Evolutionary conservation across 2,329 filamentous ascomycete species (phyloP).

Genomic region (Pseudocercospora vitis): DNA sequence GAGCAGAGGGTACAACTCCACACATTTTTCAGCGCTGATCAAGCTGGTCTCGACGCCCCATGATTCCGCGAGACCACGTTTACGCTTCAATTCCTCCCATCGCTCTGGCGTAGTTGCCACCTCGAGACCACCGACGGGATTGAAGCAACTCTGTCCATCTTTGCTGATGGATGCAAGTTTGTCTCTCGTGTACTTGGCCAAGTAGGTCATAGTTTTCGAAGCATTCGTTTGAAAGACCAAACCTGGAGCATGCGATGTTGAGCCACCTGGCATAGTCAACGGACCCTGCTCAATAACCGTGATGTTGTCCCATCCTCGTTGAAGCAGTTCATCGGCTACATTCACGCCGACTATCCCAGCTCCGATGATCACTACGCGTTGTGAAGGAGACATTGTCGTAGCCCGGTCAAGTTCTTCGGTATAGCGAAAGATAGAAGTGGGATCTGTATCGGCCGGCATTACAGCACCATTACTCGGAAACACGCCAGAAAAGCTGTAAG

Average conservation of each 20-base stretch:
- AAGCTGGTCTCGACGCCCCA: conserved; percentile 61
- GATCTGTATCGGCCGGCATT: neutral
- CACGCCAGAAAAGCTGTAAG: too few species aligned
- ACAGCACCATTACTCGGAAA: neutral
- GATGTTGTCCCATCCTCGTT: conserved; percentile 62
- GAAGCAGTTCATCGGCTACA: conserved; percentile 63
- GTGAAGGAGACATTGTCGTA: conserved; percentile 36
- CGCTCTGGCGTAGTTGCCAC: conserved; percentile 61
- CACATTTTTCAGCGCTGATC: conserved; percentile 54
- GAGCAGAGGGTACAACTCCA: conserved; percentile 56
- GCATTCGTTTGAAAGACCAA: conserved; percentile 64
- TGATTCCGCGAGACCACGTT: conserved; percentile 60
- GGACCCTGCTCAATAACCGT: conserved; percentile 66
- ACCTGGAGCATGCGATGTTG: conserved; percentile 65
- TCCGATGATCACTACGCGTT: conserved; percentile 58
- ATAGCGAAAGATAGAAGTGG: neutral
- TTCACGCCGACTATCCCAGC: conserved; percentile 66
- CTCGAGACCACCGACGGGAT: conserved; percentile 63
- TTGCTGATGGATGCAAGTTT: conserved; percentile 57
- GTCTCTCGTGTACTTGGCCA: conserved; percentile 63
- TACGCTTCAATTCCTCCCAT: conserved; percentile 62
- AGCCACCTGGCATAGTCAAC: conserved; percentile 62
- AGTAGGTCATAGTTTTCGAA: conserved; percentile 58
- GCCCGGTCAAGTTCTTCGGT: conserved; percentile 1
- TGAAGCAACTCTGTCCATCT: conserved; percentile 57